Percentiles rank a stretch among this genome's conserved stretches.
Evolutionary conservation across 768 basidiomycete species (phyloP).

Genomic region (Tricholoma hemisulphureum): DNA sequence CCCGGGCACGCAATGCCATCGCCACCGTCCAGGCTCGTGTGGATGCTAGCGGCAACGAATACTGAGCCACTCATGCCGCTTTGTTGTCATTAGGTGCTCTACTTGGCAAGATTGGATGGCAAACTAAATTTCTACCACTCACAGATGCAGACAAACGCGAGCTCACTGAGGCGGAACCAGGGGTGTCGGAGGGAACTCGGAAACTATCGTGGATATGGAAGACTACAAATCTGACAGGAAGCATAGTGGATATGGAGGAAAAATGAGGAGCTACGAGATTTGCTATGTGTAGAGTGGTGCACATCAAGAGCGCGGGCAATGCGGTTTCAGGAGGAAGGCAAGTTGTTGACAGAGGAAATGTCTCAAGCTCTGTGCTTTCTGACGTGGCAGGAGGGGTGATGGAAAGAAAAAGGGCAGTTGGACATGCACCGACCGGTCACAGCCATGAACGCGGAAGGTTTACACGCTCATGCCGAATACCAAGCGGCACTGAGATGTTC

Average conservation of each 20-base stretch:
- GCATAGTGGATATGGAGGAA: not conserved
- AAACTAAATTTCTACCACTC: slow-evolving; percentile 3
- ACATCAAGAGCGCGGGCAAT: slow-evolving; percentile 16
- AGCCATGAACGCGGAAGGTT: slow-evolving; percentile 4
- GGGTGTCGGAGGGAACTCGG: slow-evolving; percentile 6
- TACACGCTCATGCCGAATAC: slow-evolving; percentile 6
- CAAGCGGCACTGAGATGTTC: slow-evolving; percentile 2
- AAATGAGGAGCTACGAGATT: not conserved
- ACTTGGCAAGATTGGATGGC: slow-evolving; percentile 1
- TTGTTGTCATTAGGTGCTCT: not conserved
- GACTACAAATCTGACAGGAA: not conserved
- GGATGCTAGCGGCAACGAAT: too few relatives aligned
- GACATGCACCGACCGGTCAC: not conserved
- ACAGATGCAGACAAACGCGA: slow-evolving; percentile 12
- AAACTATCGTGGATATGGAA: slow-evolving; percentile 19
- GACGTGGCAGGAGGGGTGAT: slow-evolving; percentile 12
- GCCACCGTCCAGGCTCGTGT: too few relatives aligned
- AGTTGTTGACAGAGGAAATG: slow-evolving; percentile 27
- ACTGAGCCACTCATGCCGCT: slow-evolving; percentile 5
- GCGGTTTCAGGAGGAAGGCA: slow-evolving; percentile 23
- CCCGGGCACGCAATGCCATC: slow-evolving; percentile 4
- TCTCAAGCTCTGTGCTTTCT: slow-evolving; percentile 11
- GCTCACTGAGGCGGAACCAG: slow-evolving; percentile 5
- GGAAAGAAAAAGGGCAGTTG: not conserved
- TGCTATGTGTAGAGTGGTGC: slow-evolving; percentile 23